Base-by-base conservation (phyloP, 257 asterid genomes). In the Avicennia marina region DNA sequence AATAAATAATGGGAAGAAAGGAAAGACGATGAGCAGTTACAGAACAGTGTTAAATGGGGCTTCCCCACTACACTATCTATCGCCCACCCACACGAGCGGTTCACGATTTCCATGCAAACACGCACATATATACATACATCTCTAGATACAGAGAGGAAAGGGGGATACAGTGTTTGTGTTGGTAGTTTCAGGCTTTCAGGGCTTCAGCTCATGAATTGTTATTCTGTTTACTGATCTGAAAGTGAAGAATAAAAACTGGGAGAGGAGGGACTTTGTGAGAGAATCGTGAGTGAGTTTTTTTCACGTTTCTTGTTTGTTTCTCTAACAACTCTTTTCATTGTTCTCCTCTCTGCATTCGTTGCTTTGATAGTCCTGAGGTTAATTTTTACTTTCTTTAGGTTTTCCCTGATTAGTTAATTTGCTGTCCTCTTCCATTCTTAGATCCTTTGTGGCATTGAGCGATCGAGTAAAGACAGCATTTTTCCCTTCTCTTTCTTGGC, bases 51-150 rank as follows among this genome's bases (percentile, higher is more conserved):
- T 46, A 39, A 69, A 68, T 68, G 65, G 79, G 77, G 62, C 53
- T 58, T 58, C 85, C 78, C 78, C 72, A 77, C 68, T 62, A n/a
- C n/a, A n/a, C n/a, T n/a, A n/a, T n/a, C n/a, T n/a, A n/a, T n/a
- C n/a, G n/a, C n/a, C 72, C 77, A 72, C 80, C 74, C 86, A 73
- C 86, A 79, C 86, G 86, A 73, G 78, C 76, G 86, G 83, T 76
- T 76, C 82, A 72, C 86, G 81, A 67, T 72, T 64, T 67, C 72
- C 86, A 79, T 67, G 80, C 80, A 75, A 74, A 52, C 78, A 40
- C 73, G 17, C 72, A 56, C 60, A 42, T 60, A 62, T 3, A 53
- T 18, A 58, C 6, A 56, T 19, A 70, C 17, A 47, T 13, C 43
- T 7, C 22, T 27, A 19, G 6, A 29, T 1, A 4, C 41, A 18